These are phyloP conservation scores for Starmerella floris DNA, from an alignment of 805 yeast genomes.

Conservation along the genomic window DNA sequence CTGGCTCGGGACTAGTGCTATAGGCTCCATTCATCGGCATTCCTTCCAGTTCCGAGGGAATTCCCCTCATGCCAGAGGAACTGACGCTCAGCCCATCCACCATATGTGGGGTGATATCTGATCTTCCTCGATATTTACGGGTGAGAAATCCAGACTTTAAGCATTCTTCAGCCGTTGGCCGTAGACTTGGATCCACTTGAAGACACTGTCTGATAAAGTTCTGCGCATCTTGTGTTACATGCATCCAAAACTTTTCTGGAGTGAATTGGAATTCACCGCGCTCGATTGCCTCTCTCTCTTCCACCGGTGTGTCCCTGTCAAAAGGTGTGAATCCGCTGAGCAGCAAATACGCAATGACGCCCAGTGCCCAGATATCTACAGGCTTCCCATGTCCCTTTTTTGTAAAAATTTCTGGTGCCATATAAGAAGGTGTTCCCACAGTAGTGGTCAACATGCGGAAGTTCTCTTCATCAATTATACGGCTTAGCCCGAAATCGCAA, in stretches of 20 bases:
- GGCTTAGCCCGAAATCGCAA: slow-evolving; percentile 56
- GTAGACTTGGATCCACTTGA: slow-evolving; percentile 31
- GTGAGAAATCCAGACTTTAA: slow-evolving; percentile 35
- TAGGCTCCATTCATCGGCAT: slow-evolving; percentile 28
- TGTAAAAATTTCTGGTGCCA: slow-evolving; percentile 57
- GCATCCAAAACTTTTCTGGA: slow-evolving; percentile 46
- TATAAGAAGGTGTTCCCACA: slow-evolving; percentile 60
- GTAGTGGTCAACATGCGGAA: slow-evolving; percentile 34
- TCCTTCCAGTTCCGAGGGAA: slow-evolving; percentile 21
- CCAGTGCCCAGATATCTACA: slow-evolving; percentile 67
- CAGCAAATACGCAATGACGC: slow-evolving; percentile 58
- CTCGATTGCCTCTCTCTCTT: slow-evolving; percentile 51
- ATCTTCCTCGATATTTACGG: slow-evolving; percentile 21
- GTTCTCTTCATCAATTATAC: slow-evolving; percentile 33
- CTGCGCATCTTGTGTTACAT: slow-evolving; percentile 40
- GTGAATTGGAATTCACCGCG: slow-evolving; percentile 47
- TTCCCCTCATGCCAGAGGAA: neutral
- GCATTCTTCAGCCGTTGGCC: slow-evolving; percentile 37
- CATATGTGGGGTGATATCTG: slow-evolving; percentile 27
- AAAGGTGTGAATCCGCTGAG: slow-evolving; percentile 65
- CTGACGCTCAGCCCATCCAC: slow-evolving; percentile 13
- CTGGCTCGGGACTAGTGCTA: slow-evolving; percentile 23
- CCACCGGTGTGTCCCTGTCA: slow-evolving; percentile 57
- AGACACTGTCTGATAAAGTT: slow-evolving; percentile 48
- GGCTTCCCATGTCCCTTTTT: slow-evolving; percentile 43